A percentile compares a stretch with the other conserved stretches of the same genome.
Conservation (phyloP, 306 rosid genomes). For the Vicia faba region DNA sequence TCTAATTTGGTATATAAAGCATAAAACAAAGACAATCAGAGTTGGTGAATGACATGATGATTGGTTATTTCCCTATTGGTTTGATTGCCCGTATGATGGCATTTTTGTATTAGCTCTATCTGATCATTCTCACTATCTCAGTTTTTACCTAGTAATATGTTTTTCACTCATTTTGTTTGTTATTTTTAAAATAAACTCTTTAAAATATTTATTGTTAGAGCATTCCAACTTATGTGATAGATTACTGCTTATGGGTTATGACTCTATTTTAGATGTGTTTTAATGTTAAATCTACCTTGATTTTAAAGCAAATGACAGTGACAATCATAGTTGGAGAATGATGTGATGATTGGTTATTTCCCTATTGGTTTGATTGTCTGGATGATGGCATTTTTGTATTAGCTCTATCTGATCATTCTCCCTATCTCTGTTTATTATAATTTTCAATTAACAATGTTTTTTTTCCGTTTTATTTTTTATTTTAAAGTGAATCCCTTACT, state of each 20-base stretch:
- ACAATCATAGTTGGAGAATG: slow-evolving; percentile 27
- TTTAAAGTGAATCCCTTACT: not conserved
- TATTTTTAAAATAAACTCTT: not conserved
- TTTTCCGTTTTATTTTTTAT: not conserved
- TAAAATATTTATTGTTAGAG: too few species aligned
- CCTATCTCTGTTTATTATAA: not conserved
- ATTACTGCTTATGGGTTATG: too few species aligned
- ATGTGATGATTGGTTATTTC: slow-evolving; percentile 38
- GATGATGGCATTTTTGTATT: slow-evolving; percentile 49
- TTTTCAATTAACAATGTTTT: too few species aligned
- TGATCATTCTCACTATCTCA: slow-evolving; percentile 39
- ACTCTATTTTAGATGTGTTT: too few species aligned
- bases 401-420: slow-evolving; percentile 55
- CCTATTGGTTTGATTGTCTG: slow-evolving; percentile 53
- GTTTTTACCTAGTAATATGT: too few species aligned
- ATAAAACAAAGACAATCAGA: too few species aligned
- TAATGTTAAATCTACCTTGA: too few species aligned
- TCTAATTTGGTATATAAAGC: too few species aligned
- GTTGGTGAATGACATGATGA: slow-evolving; percentile 43
- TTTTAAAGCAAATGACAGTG: too few species aligned
- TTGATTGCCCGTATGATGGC: slow-evolving; percentile 53
- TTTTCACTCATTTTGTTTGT: too few species aligned
- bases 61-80: slow-evolving; percentile 47
- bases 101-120: slow-evolving; percentile 51
- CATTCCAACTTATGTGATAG: too few species aligned